These are phyloP conservation scores for Penicillium mononematosum DNA, from an alignment of 495 filamentous ascomycete species.

Conservation along the genomic window DNA sequence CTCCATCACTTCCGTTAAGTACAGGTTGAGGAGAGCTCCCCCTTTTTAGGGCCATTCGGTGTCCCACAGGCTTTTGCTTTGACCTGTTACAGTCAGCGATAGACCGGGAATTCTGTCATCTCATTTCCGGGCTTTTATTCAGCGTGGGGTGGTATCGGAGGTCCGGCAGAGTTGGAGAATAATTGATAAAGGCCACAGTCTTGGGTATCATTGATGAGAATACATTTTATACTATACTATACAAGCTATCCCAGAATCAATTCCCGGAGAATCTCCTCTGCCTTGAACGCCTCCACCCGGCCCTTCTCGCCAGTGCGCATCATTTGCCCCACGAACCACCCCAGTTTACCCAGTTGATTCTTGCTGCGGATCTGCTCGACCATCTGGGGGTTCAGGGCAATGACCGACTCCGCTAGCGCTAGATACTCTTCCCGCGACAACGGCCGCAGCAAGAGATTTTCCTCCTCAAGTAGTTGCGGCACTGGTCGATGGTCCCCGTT, in stretches of 20 bases:
- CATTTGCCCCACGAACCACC: slow-evolving; percentile 90
- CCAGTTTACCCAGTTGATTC: slow-evolving; percentile 71
- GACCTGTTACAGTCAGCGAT: slow-evolving; percentile 17
- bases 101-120: neutral
- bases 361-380: slow-evolving; percentile 65
- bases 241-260: slow-evolving; percentile 43
- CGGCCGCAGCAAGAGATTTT: slow-evolving; percentile 64
- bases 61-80: slow-evolving; percentile 21
- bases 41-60: slow-evolving; percentile 29
- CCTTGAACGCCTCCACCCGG: slow-evolving; percentile 71
- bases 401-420: slow-evolving; percentile 40
- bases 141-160: neutral
- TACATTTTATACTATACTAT: slow-evolving; percentile 19
- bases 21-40: slow-evolving; percentile 51
- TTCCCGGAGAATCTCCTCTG: slow-evolving; percentile 61
- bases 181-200: neutral
- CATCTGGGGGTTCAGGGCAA: slow-evolving; percentile 55
- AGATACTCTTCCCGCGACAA: slow-evolving; percentile 50
- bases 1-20: slow-evolving; percentile 50
- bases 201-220: slow-evolving; percentile 22
- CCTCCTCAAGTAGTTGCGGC: slow-evolving; percentile 59
- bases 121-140: slow-evolving; percentile 18
- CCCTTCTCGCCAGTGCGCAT: slow-evolving; percentile 74
- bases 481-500: slow-evolving; percentile 52
- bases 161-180: neutral